Conservation (phyloP, 305 asterid species). For the Coffea humblotiana region DNA sequence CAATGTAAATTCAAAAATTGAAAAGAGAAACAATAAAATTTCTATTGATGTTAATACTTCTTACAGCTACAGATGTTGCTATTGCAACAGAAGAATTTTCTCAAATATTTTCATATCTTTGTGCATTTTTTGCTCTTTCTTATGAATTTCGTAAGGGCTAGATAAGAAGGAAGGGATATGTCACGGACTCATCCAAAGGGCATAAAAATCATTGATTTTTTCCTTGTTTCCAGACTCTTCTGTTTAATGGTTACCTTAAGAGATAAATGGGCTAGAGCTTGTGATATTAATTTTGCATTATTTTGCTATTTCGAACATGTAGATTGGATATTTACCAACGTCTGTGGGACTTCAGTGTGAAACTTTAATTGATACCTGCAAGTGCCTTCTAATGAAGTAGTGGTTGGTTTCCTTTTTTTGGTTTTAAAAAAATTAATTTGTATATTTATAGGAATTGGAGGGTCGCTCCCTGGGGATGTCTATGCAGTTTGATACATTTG, state of each 20-base stretch:
- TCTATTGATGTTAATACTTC: no score
- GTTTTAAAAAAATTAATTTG: background rate
- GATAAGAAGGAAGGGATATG: no score
- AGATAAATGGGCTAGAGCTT: background rate
- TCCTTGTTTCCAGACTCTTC: background rate
- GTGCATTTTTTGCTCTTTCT: no score
- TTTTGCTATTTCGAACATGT: background rate
- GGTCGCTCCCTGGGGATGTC: constrained; percentile 71
- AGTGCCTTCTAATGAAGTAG: background rate
- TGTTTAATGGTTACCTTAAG: background rate
- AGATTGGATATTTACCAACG: background rate
- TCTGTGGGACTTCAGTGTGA: background rate
- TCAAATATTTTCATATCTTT: no score
- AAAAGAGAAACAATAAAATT: no score
- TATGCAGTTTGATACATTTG: constrained; percentile 88
- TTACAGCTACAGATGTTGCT: background rate
- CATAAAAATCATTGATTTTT: background rate
- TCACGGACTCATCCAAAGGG: background rate
- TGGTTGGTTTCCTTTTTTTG: background rate
- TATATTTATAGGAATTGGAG: constrained; percentile 69
- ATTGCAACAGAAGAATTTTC: background rate
- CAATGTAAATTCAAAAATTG: no score
- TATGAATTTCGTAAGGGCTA: no score
- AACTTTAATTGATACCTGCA: background rate
- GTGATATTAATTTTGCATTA: background rate